Conservation (phyloP, 75 land plant species). For the Cunninghamia lanceolata region DNA sequence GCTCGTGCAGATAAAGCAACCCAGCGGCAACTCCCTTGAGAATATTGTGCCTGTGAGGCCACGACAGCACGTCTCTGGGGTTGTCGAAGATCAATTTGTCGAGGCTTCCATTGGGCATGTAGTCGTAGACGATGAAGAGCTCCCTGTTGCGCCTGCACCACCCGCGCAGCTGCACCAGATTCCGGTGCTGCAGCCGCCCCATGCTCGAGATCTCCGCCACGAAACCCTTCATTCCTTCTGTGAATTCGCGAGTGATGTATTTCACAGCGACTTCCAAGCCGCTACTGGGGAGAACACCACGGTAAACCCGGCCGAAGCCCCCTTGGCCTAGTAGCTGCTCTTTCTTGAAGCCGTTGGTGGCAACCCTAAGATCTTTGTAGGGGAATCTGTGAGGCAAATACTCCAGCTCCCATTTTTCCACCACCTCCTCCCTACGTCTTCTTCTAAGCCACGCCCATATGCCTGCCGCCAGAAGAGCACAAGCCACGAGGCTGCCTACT, state of each 20-base stretch:
- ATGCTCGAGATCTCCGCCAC: constrained; percentile 21
- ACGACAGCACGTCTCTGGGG: constrained; percentile 9
- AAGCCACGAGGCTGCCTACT: not conserved
- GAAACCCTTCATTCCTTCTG: constrained; percentile 24
- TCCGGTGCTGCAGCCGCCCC: constrained; percentile 27
- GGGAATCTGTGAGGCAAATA: constrained; percentile 18
- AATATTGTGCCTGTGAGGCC: constrained; percentile 40
- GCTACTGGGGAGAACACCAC: constrained; percentile 5
- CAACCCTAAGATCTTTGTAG: constrained; percentile 18
- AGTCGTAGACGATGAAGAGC: constrained; percentile 31
- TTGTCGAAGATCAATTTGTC: constrained; percentile 12
- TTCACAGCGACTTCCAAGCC: constrained; percentile 16
- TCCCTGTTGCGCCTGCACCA: constrained; percentile 26
- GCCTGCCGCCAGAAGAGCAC: not conserved
- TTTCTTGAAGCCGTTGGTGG: constrained; percentile 18
- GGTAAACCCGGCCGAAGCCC: constrained; percentile 30
- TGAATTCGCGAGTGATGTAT: constrained; percentile 15
- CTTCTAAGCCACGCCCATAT: not conserved
- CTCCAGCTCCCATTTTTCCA: constrained; percentile 24
- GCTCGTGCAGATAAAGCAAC: constrained; percentile 24
- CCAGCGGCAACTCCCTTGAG: constrained; percentile 47
- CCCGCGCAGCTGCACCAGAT: constrained; percentile 29
- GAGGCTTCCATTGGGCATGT: constrained; percentile 33
- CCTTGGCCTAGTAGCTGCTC: constrained; percentile 13
- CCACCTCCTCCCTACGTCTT: not conserved